Conservation (phyloP, 768 basidiomycete genomes). For the Tricholoma terreum region DNA sequence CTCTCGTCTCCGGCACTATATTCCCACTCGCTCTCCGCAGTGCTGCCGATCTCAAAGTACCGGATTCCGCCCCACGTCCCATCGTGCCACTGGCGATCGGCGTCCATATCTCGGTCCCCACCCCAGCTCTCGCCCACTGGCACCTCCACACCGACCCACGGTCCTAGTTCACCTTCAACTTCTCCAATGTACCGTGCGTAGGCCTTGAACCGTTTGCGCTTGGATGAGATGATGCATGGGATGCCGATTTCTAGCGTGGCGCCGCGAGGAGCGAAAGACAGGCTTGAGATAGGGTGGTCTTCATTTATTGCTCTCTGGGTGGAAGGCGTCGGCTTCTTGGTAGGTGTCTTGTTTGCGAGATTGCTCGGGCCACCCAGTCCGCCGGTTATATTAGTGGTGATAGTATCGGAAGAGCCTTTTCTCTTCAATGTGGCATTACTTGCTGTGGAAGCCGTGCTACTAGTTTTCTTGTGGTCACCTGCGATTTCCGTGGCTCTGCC, state of each 20-base stretch:
- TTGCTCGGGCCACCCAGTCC: not conserved
- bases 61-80: constrained; percentile 78
- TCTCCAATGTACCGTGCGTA: constrained; percentile 88
- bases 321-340: constrained; percentile 16
- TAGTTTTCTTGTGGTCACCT: constrained; percentile 43
- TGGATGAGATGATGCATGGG: constrained; percentile 84
- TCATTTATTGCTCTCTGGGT: constrained; percentile 17
- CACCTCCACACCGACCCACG: constrained; percentile 92
- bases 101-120: constrained; percentile 23
- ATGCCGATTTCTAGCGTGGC: constrained; percentile 83
- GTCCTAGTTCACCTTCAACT: constrained; percentile 74
- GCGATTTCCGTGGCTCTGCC: constrained; percentile 14
- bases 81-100: constrained; percentile 83
- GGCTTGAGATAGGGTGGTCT: constrained; percentile 16
- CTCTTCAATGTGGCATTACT: constrained; percentile 41
- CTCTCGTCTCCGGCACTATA: constrained; percentile 51
- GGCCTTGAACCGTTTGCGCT: constrained; percentile 80
- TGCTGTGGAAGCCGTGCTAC: constrained; percentile 40
- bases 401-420: constrained; percentile 45
- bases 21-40: constrained; percentile 56
- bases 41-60: constrained; percentile 74
- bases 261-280: constrained; percentile 41
- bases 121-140: constrained; percentile 47
- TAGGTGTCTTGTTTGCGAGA: not conserved
- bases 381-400: constrained; percentile 30